Conservation (phyloP, 306 rosid genomes). For the Glycyrrhiza uralensis region DNA sequence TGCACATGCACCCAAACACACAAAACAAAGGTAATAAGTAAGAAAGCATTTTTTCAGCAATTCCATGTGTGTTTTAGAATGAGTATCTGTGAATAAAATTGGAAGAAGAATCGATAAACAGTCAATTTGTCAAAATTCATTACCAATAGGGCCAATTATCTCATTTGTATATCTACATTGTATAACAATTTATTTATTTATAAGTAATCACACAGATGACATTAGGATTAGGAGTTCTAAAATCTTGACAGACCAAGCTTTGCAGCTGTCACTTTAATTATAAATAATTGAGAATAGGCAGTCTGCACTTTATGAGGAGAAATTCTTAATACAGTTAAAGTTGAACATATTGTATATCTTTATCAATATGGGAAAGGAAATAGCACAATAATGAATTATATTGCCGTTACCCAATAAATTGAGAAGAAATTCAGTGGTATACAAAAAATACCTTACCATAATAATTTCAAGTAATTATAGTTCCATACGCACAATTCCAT, state of each 20-base stretch:
- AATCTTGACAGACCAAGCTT: not conserved
- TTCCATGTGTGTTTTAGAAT: not conserved
- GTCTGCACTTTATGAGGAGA: not conserved
- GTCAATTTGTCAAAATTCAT: not conserved
- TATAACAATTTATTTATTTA: not conserved
- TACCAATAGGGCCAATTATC: not conserved
- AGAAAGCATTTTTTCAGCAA: not conserved
- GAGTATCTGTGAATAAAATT: not conserved
- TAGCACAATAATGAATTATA: not conserved
- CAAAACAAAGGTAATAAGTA: not conserved
- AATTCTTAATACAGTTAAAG: not conserved
- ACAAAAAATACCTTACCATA: not conserved
- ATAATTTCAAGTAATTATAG: not conserved
- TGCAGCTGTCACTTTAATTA: not conserved
- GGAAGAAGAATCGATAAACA: conserved; percentile 11
- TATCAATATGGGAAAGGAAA: conserved; percentile 8
- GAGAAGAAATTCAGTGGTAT: not conserved
- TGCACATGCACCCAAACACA: not conserved
- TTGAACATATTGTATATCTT: not conserved
- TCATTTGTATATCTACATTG: not conserved
- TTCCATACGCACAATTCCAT: not conserved
- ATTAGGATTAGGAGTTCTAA: not conserved
- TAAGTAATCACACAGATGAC: not conserved
- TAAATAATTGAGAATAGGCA: conserved; percentile 12
- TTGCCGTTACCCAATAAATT: not conserved